Conservation (phyloP, 345 rosid species). For the Anacardium occidentale region DNA sequence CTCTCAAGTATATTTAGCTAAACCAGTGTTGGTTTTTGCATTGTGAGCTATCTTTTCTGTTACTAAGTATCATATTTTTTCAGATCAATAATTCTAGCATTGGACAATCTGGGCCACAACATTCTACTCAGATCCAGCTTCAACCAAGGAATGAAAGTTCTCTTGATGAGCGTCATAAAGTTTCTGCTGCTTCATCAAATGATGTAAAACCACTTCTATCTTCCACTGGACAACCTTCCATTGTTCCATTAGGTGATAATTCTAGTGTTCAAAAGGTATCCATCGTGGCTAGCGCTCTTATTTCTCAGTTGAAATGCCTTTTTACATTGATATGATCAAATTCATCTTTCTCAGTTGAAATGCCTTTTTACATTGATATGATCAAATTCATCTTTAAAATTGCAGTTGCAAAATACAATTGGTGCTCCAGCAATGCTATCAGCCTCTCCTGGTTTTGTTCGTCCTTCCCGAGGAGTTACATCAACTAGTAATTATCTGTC, state of each 20-base stretch:
- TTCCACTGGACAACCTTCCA: conserved; percentile 38
- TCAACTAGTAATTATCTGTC: conserved; percentile 69
- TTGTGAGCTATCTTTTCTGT: not conserved
- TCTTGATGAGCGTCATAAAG: conserved; percentile 59
- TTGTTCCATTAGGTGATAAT: conserved; percentile 44
- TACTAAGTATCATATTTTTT: conserved; percentile 16
- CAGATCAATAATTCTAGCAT: conserved; percentile 49
- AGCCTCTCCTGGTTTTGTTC: conserved; percentile 58
- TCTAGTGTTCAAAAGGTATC: conserved; percentile 61
- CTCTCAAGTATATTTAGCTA: not conserved
- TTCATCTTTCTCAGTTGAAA: too few species aligned
- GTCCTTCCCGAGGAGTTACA: conserved; percentile 58
- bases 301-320: not conserved
- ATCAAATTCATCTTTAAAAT: conserved; percentile 12
- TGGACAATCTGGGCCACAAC: conserved; percentile 46
- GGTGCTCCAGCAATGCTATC: conserved; percentile 46
- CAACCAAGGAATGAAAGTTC: conserved; percentile 58
- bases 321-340: conserved; percentile 2
- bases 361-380: not conserved
- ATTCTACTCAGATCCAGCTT: conserved; percentile 48
- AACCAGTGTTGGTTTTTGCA: not conserved
- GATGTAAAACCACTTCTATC: conserved; percentile 50
- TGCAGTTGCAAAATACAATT: conserved; percentile 40
- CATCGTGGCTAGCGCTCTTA: not conserved
- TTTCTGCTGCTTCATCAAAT: conserved; percentile 32